phyloP scores from a whole-genome alignment of 202 grass and related monocot genomes.

The Zizania palustris region DNA sequence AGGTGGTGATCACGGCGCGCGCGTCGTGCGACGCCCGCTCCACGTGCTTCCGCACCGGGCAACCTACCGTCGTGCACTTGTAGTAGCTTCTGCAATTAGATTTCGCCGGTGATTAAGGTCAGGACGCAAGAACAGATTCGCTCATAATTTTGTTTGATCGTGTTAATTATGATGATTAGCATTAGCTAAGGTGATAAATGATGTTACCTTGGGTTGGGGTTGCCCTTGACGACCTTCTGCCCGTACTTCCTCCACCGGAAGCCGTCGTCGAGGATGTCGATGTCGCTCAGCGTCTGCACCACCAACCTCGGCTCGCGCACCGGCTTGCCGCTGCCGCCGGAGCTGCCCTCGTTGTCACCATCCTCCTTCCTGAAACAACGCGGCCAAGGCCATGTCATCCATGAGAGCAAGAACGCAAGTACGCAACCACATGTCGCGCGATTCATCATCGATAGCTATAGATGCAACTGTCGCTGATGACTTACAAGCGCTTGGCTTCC shows the following conservation, averaged over 20 bases:
- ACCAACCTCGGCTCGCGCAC: slow-evolving; percentile 80
- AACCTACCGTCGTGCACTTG: slow-evolving; percentile 83
- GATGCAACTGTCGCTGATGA: too few relatives aligned
- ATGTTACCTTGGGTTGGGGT: slow-evolving; percentile 75
- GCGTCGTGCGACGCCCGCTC: slow-evolving; percentile 79
- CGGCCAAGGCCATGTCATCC: not conserved
- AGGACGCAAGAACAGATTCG: too few relatives aligned
- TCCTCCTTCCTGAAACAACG: slow-evolving; percentile 55
- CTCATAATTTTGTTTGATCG: too few relatives aligned
- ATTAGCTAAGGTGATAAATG: not conserved
- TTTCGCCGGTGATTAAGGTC: not conserved
- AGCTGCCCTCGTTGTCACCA: slow-evolving; percentile 65
- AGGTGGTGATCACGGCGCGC: slow-evolving; percentile 93
- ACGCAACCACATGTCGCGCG: too few relatives aligned
- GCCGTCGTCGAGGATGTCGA: slow-evolving; percentile 87
- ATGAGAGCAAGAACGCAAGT: not conserved
- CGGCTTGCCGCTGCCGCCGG: slow-evolving; percentile 46
- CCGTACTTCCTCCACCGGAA: slow-evolving; percentile 89
- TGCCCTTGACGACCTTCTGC: slow-evolving; percentile 92
- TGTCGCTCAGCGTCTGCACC: slow-evolving; percentile 93
- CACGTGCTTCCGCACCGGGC: slow-evolving; percentile 94
- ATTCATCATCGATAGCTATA: not conserved
- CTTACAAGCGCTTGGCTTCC: slow-evolving; percentile 74
- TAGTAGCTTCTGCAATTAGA: slow-evolving; percentile 79
- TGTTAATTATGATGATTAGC: too few relatives aligned